Base-by-base conservation (phyloP, 345 rosid species). In the Brassica carinata region DNA sequence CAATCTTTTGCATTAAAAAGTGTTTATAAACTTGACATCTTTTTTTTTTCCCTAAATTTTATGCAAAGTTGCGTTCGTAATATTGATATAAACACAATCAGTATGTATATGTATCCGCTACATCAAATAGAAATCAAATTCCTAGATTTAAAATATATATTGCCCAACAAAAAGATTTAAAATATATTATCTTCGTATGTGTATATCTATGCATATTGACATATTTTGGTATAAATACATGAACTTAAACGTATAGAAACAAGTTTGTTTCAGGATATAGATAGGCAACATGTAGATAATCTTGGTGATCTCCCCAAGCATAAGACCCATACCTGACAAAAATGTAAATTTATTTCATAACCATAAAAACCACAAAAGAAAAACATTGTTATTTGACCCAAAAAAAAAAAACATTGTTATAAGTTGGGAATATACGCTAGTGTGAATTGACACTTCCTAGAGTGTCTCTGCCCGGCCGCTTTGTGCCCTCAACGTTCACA, bases 361-460 rank as follows among this genome's bases (percentile, higher is more conserved):
- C 18, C 14, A 8, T 9, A 48, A 23, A 55, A 55, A 55, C 61
- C 61, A 55, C 4, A 55, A 17, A 17, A 15, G 4, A 17, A 55
- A 15, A 8, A 55, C 4, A 27, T 1, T 67, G 58, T 38, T 66
- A 27, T 55, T 19, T 19, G 23, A 19, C 23, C 23, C 1, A 19
- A 19, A 19, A 19, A 19, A 19, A 19, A 19, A 19, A 19, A 19
- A 19, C 23, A 19, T 19, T 19, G 23, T 19, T 19, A 19, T 19
- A 55, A 43, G 67, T 57, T 17, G 17, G 59, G 31, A 30, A 72
- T 72, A 73, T 72, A 73, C 74, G 69, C 19, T 59, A 43, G 64
- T 67, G 72, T 75, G 72, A 75, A 73, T 77, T 62, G 81, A 79
- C 86, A 79, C 15, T 77, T 78, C 79, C 79, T 79, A 55, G 51